phyloP scores from a whole-genome alignment of 257 asterid species.

The Solanum paucissectum region DNA sequence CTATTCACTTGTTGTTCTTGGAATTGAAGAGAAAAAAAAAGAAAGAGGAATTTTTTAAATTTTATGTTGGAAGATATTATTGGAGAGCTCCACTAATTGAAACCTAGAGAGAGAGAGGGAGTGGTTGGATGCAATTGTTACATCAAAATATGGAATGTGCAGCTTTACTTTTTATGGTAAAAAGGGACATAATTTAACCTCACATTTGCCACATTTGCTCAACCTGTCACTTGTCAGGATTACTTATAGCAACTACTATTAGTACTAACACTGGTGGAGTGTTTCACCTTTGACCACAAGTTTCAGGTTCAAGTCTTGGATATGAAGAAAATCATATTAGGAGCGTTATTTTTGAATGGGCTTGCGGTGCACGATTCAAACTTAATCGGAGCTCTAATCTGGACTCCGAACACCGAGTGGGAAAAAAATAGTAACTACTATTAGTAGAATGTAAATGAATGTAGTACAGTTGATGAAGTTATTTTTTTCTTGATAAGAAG shows the following conservation, averaged over 20 bases:
- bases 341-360: too few relatives aligned
- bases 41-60: background rate
- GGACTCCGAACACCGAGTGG: too few relatives aligned
- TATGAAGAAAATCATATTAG: too few relatives aligned
- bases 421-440: too few relatives aligned
- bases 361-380: too few relatives aligned
- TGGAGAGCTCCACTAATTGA: background rate
- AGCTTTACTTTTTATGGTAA: background rate
- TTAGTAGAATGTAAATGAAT: too few relatives aligned
- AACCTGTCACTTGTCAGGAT: background rate
- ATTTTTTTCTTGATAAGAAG: too few relatives aligned
- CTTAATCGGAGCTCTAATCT: too few relatives aligned
- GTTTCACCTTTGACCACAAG: too few relatives aligned
- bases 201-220: background rate
- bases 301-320: fast-evolving
- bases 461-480: too few relatives aligned
- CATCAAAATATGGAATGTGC: background rate
- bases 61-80: background rate
- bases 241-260: too few relatives aligned
- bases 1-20: background rate
- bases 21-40: background rate
- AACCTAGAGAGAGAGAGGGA: background rate
- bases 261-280: too few relatives aligned
- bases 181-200: background rate
- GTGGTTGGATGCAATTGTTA: background rate